Percentiles rank a stretch among this genome's conserved stretches.
These are phyloP conservation scores for Penicillium sp. DNA, from an alignment of 2,329 filamentous ascomycete genomes.

Conservation along the genomic window DNA sequence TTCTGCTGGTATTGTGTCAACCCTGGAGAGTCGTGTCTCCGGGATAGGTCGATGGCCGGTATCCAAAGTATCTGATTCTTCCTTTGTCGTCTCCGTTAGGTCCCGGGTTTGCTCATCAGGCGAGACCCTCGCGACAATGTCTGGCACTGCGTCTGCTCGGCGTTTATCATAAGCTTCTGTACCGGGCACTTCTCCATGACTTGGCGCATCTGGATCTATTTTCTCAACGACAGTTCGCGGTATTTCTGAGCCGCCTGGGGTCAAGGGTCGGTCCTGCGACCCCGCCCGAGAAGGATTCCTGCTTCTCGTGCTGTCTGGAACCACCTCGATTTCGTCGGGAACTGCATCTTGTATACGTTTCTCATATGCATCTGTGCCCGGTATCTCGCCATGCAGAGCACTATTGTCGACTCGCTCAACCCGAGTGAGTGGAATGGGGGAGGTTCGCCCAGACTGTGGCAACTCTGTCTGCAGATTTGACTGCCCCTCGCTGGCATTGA, in stretches of 20 bases:
- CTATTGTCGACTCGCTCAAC: constrained; percentile 57
- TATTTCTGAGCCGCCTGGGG: constrained; percentile 49
- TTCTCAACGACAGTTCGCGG: constrained; percentile 58
- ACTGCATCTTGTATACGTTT: constrained; percentile 54
- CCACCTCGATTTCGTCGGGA: constrained; percentile 57
- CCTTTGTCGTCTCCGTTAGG: constrained; percentile 12
- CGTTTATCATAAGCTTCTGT: constrained; percentile 53
- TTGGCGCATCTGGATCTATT: constrained; percentile 51
- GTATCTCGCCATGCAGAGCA: constrained; percentile 56
- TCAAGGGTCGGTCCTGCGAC: constrained; percentile 41
- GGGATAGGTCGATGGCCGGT: constrained; percentile 28
- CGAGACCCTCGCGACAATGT: constrained; percentile 49
- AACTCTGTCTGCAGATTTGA: constrained; percentile 26
- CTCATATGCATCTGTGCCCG: constrained; percentile 56
- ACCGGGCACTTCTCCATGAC: constrained; percentile 57
- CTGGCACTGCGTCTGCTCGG: constrained; percentile 54
- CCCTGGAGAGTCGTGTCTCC: constrained; percentile 41
- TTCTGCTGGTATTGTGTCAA: constrained; percentile 36
- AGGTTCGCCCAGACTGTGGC: constrained; percentile 40
- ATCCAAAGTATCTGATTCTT: constrained; percentile 11
- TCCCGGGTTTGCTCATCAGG: constrained; percentile 35
- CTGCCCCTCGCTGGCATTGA: constrained; percentile 46
- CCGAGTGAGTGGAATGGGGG: constrained; percentile 55
- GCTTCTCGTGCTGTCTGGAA: constrained; percentile 42
- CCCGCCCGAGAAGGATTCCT: constrained; percentile 39